Conservation (phyloP, 129 eudicot species). For the Chrysanthemum seticuspe region DNA sequence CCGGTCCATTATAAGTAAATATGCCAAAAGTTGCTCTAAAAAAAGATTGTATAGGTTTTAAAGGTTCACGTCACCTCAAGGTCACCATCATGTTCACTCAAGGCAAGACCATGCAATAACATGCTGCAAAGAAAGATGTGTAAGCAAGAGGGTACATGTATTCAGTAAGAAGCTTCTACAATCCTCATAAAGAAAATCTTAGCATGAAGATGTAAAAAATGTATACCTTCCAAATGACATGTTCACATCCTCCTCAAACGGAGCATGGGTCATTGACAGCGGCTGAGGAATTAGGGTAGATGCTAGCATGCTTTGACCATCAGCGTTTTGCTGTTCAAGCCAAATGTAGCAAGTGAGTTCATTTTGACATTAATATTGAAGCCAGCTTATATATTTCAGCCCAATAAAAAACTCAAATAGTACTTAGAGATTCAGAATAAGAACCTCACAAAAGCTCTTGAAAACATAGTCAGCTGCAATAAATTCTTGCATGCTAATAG, state of each 20-base stretch:
- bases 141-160: constrained; percentile 6
- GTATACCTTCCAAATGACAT: constrained; percentile 86
- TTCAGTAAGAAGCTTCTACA: constrained; percentile 9
- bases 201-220: constrained; percentile 7
- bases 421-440: not conserved
- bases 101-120: constrained; percentile 73
- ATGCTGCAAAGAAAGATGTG: constrained; percentile 54
- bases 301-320: constrained; percentile 75
- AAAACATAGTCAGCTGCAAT: constrained; percentile 81
- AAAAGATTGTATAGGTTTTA: not conserved
- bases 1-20: too few relatives aligned
- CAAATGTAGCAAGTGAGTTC: constrained; percentile 20
- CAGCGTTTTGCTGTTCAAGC: constrained; percentile 56
- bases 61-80: constrained; percentile 64
- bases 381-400: not conserved
- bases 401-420: not conserved
- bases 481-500: constrained; percentile 79
- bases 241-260: constrained; percentile 72
- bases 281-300: constrained; percentile 89
- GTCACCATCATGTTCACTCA: constrained; percentile 75
- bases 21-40: not conserved
- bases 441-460: constrained; percentile 88
- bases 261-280: constrained; percentile 49
- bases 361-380: not conserved
- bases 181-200: constrained; percentile 1